Conservation (phyloP, 345 rosid genomes). For the Eucalyptus grandis region DNA sequence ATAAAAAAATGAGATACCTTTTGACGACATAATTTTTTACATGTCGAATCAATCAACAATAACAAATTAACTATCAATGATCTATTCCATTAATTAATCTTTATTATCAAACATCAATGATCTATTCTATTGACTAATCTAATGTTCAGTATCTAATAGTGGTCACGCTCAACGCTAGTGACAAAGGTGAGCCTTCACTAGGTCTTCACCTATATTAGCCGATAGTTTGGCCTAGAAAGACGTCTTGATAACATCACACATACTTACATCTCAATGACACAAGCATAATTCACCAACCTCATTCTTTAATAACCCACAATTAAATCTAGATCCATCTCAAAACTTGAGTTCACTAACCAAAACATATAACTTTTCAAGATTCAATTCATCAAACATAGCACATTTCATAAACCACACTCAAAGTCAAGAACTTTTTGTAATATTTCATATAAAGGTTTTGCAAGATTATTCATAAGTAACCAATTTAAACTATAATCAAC, state of each 20-base stretch:
- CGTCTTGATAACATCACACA: fast-evolving
- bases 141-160: fast-evolving
- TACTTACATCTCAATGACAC: not conserved
- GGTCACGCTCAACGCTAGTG: not conserved
- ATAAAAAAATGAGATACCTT: too few species aligned
- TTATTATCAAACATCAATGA: not conserved
- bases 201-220: not conserved
- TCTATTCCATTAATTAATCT: not conserved
- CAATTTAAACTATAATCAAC: not conserved
- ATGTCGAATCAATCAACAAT: not conserved
- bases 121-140: not conserved
- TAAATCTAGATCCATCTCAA: not conserved
- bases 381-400: not conserved
- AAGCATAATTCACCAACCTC: not conserved
- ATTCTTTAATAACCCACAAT: not conserved
- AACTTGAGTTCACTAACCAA: not conserved
- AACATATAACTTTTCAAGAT: not conserved
- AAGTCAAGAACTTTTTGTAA: not conserved
- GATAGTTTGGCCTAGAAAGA: not conserved
- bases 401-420: not conserved
- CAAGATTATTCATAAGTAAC: not conserved
- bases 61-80: too few species aligned
- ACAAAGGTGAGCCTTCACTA: not conserved
- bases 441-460: not conserved
- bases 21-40: not conserved